phyloP scores from a whole-genome alignment of 345 rosid genomes.

The Zanthoxylum bungeanum region DNA sequence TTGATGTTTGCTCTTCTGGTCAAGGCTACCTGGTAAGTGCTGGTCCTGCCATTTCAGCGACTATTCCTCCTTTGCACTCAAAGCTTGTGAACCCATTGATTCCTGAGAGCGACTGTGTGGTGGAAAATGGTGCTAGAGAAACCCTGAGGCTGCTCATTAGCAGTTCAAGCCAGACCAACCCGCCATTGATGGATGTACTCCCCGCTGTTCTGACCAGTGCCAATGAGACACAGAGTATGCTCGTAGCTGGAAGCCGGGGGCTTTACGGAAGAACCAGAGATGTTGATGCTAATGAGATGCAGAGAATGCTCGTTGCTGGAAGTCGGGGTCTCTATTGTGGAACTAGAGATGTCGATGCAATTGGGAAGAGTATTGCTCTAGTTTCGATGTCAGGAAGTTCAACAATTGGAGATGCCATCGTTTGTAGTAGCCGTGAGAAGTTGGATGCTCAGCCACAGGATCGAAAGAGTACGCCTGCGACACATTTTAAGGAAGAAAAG shows the following conservation, averaged over 20 bases:
- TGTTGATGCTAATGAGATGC: too few species aligned
- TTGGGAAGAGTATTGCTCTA: slow-evolving; percentile 40
- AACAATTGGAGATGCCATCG: slow-evolving; percentile 8
- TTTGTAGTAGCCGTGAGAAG: slow-evolving; percentile 6
- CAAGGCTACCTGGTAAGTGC: slow-evolving; percentile 92
- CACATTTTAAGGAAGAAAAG: slow-evolving; percentile 19
- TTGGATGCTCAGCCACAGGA: slow-evolving; percentile 10
- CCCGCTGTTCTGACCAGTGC: slow-evolving; percentile 39
- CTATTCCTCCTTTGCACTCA: slow-evolving; percentile 60
- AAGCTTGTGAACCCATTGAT: slow-evolving; percentile 53
- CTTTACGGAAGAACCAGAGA: slow-evolving; percentile 55
- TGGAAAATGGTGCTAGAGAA: slow-evolving; percentile 93
- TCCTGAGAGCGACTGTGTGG: slow-evolving; percentile 52
- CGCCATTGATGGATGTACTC: slow-evolving; percentile 45
- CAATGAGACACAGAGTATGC: slow-evolving; percentile 35
- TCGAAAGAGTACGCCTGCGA: slow-evolving; percentile 13
- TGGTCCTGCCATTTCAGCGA: slow-evolving; percentile 60
- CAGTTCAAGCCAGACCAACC: slow-evolving; percentile 50
- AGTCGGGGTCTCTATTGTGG: too few species aligned
- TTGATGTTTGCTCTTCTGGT: slow-evolving; percentile 92
- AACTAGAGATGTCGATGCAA: too few species aligned
- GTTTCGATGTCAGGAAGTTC: slow-evolving; percentile 37
- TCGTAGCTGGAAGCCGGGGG: slow-evolving; percentile 66
- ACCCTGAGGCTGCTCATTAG: slow-evolving; percentile 77
- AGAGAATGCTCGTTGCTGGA: too few species aligned